A percentile compares a stretch with the other conserved stretches of the same genome.
phyloP scores from a whole-genome alignment of 257 asterid genomes.

The Asclepias syriaca region DNA sequence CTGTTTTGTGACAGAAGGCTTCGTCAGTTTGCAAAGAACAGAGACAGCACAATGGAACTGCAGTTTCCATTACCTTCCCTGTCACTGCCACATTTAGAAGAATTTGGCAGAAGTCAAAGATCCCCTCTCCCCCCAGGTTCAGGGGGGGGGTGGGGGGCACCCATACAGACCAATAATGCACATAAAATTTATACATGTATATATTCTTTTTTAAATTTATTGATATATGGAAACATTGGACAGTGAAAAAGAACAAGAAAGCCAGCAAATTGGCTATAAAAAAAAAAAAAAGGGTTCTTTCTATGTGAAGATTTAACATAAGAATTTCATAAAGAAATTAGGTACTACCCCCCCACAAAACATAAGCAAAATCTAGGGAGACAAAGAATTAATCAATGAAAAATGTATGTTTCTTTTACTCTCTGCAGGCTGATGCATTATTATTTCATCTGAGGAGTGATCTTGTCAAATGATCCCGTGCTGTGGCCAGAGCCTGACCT shows the following conservation, averaged over 20 bases:
- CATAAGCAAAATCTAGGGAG: constrained; percentile 3
- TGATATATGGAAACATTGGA: background rate
- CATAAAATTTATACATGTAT: too few species aligned
- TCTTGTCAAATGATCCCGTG: constrained; percentile 72
- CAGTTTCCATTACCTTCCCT: background rate
- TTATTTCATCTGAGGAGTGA: constrained; percentile 52
- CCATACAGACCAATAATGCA: background rate
- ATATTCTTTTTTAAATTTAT: background rate
- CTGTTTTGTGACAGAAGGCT: background rate
- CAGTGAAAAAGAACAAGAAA: background rate
- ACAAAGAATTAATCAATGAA: constrained; percentile 4
- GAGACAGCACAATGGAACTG: background rate
- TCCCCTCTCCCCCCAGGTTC: too few species aligned
- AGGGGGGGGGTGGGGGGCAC: background rate
- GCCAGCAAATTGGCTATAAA: background rate
- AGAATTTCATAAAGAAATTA: background rate
- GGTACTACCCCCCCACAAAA: background rate
- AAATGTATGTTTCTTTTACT: background rate
- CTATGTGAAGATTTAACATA: background rate
- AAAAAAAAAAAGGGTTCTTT: too few species aligned
- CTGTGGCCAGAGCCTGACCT: constrained; percentile 49
- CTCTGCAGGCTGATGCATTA: constrained; percentile 3
- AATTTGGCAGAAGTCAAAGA: background rate
- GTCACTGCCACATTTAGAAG: background rate
- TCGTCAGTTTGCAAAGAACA: background rate